These are phyloP conservation scores for Blastobotrys elegans DNA, from an alignment of 1,139 yeast genomes.

Conservation along the genomic window DNA sequence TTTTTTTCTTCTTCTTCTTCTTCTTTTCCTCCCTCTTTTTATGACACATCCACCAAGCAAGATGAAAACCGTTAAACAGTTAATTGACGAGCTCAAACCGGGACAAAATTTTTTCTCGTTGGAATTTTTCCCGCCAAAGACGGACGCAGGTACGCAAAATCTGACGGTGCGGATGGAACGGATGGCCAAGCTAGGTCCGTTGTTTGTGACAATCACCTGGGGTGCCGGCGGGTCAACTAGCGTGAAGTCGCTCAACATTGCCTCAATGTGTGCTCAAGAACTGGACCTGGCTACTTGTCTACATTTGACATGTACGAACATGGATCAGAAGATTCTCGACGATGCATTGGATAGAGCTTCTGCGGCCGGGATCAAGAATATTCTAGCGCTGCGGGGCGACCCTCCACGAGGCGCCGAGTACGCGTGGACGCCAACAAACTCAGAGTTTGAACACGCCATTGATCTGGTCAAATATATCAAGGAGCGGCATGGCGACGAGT, in stretches of 20 bases:
- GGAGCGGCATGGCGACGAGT: conserved; percentile 61
- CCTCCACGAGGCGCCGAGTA: conserved; percentile 85
- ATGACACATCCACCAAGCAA: neutral
- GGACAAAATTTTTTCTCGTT: conserved; percentile 66
- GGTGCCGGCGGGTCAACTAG: conserved; percentile 98
- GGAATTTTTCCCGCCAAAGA: conserved; percentile 97
- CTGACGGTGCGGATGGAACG: conserved; percentile 80
- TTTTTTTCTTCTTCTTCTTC: neutral
- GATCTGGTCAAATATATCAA: conserved; percentile 80
- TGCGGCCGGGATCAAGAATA: conserved; percentile 70
- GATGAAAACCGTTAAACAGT: conserved; percentile 35
- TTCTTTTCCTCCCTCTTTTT: neutral
- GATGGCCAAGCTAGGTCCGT: conserved; percentile 82
- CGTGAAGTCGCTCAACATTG: conserved; percentile 77
- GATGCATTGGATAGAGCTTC: conserved; percentile 72
- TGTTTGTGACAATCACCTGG: conserved; percentile 93
- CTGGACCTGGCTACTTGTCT: conserved; percentile 81
- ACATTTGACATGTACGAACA: conserved; percentile 95
- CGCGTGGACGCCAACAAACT: conserved; percentile 40
- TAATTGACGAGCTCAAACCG: conserved; percentile 37
- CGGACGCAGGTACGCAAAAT: conserved; percentile 80
- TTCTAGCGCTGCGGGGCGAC: conserved; percentile 91
- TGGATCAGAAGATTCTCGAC: conserved; percentile 71
- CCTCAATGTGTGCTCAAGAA: conserved; percentile 68
- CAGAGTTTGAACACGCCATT: conserved; percentile 66